These are phyloP conservation scores for Rhynchosporium secalis DNA, from an alignment of 2,329 filamentous ascomycete species.

Conservation along the genomic window DNA sequence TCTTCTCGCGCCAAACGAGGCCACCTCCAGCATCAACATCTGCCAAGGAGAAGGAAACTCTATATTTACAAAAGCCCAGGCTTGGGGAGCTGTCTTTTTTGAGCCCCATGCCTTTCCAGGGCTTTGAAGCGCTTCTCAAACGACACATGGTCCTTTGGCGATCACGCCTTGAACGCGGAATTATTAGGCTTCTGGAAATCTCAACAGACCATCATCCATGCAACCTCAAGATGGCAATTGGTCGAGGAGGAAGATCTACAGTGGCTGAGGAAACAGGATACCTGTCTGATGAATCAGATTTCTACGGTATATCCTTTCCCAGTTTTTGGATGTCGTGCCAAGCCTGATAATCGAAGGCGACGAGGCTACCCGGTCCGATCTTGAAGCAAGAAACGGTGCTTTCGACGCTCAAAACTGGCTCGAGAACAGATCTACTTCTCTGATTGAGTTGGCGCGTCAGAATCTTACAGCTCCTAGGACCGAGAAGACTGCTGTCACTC, in stretches of 20 bases:
- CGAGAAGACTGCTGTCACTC: constrained; percentile 19
- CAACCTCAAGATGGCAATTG: constrained; percentile 24
- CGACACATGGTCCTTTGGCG: constrained; percentile 4
- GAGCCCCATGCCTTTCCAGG: neutral
- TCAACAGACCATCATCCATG: neutral
- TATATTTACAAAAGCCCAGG: neutral
- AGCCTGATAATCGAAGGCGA: constrained; percentile 50
- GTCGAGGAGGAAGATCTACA: constrained; percentile 3
- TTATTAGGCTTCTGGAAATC: neutral
- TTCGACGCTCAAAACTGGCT: constrained; percentile 56
- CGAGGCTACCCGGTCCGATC: constrained; percentile 47
- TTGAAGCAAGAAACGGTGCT: constrained; percentile 51
- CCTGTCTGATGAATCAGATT: constrained; percentile 51
- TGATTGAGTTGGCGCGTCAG: constrained; percentile 40
- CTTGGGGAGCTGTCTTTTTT: neutral
- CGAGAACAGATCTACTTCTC: constrained; percentile 39
- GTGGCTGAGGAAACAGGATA: constrained; percentile 25
- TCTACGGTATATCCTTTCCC: constrained; percentile 50
- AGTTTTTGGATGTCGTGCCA: neutral
- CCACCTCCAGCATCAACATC: neutral
- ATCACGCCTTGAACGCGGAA: constrained; percentile 16
- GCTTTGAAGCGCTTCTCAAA: neutral
- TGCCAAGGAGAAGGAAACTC: too few relatives aligned
- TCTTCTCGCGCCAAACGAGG: neutral
- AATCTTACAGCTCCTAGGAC: constrained; percentile 23